Conservation (phyloP, 2,329 filamentous ascomycete genomes). For the Trichoderma semiorbis region DNA sequence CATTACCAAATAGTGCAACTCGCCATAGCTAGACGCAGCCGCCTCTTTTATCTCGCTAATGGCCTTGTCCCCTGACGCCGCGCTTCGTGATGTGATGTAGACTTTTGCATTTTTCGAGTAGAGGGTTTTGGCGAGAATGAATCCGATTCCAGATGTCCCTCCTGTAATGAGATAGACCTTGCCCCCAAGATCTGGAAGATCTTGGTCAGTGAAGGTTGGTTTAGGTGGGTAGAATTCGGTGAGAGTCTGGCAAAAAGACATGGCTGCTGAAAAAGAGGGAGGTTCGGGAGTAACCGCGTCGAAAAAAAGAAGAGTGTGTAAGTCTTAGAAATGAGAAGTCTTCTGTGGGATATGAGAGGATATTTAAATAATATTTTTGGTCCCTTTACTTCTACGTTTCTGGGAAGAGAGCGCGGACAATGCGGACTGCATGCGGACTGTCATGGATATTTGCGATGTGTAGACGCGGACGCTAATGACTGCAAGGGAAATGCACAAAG, state of each 20-base stretch:
- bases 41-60: background rate
- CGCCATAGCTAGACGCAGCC: background rate
- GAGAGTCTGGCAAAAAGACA: background rate
- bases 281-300: too few relatives aligned
- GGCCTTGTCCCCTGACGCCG: background rate
- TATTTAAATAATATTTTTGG: background rate
- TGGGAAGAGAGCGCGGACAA: background rate
- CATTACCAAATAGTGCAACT: background rate
- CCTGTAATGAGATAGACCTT: background rate
- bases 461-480: background rate
- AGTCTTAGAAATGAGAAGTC: background rate
- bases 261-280: background rate
- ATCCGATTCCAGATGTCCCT: background rate
- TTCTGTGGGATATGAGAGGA: background rate
- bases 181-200: background rate
- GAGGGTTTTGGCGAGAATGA: background rate
- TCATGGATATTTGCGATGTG: background rate
- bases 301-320: background rate
- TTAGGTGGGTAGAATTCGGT: background rate
- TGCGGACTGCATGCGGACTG: background rate
- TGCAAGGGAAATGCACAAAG: too few relatives aligned
- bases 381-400: accelerated
- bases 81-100: background rate
- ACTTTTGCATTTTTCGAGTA: background rate
- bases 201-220: background rate